Percentiles rank a stretch among this genome's conserved stretches.
phyloP scores from a whole-genome alignment of 768 basidiomycete species.

The Tricholoma sp. region DNA sequence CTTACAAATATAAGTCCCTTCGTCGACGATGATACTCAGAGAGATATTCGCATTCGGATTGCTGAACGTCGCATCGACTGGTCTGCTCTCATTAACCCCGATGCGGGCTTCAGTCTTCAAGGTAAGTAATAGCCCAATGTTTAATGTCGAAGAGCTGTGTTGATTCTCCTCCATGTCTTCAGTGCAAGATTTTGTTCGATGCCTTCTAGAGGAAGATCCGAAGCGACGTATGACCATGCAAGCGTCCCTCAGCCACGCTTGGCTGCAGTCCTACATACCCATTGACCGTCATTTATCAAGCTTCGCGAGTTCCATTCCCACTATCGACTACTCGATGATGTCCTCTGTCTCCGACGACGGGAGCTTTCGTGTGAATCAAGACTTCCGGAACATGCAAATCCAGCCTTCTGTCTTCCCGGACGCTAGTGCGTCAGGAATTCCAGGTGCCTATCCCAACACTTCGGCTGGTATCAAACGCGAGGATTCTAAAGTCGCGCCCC shows the following conservation, averaged over 20 bases:
- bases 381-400: conserved; percentile 29
- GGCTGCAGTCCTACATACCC: conserved; percentile 49
- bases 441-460: conserved; percentile 10
- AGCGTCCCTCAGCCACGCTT: conserved; percentile 67
- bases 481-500: conserved; percentile 28
- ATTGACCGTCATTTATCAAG: conserved; percentile 7
- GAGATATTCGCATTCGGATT: conserved; percentile 60
- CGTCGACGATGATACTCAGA: conserved; percentile 61
- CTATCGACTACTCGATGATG: conserved; percentile 20
- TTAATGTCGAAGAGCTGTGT: background rate
- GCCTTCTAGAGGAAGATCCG: conserved; percentile 65
- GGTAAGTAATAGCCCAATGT: conserved; percentile 33
- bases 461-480: conserved; percentile 14
- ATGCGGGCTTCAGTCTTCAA: conserved; percentile 32
- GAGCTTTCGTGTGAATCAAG: conserved; percentile 24
- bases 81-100: conserved; percentile 33
- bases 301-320: conserved; percentile 5
- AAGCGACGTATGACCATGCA: conserved; percentile 62
- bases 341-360: conserved; percentile 10
- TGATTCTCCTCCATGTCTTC: conserved; percentile 2
- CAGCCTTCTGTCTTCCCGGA: conserved; percentile 8
- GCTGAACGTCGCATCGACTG: conserved; percentile 58
- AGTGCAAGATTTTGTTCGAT: conserved; percentile 64
- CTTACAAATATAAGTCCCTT: conserved; percentile 77
- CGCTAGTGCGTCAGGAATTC: conserved; percentile 5